Conservation (phyloP, 78 protist genomes). For the Planoprotostelium fungivorum region DNA sequence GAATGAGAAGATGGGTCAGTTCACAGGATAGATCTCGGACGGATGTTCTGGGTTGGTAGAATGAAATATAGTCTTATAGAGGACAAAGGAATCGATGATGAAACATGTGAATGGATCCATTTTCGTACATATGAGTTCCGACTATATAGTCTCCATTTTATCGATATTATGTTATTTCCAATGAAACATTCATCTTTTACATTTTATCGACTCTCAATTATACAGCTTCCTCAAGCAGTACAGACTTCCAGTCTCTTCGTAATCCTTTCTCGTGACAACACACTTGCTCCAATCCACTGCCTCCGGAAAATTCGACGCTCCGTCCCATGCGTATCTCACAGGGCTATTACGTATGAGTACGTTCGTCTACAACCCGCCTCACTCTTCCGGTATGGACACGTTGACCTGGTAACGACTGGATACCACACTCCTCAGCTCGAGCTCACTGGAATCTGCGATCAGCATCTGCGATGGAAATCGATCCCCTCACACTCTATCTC, state of each 20-base stretch:
- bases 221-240: constrained; percentile 21
- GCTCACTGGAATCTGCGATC: neutral
- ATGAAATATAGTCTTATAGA: no score
- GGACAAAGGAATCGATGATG: no score
- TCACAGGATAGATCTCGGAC: no score
- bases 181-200: no score
- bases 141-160: no score
- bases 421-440: constrained; percentile 27
- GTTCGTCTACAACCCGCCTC: no score
- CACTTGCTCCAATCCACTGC: constrained; percentile 23
- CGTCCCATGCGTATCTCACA: constrained; percentile 27
- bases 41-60: no score
- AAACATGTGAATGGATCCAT: no score
- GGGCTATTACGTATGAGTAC: constrained; percentile 7
- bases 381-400: constrained; percentile 37
- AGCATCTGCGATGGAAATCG: neutral
- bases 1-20: no score
- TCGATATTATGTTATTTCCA: no score
- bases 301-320: constrained; percentile 33
- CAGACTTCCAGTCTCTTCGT: constrained; percentile 37
- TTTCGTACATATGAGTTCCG: no score
- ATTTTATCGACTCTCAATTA: neutral
- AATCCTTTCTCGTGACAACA: constrained; percentile 34
- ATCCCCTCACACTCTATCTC: constrained; percentile 15
- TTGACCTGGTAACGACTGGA: constrained; percentile 11